Base-by-base conservation (phyloP, 1,139 yeast genomes). In the Magnusiomyces ingens region DNA sequence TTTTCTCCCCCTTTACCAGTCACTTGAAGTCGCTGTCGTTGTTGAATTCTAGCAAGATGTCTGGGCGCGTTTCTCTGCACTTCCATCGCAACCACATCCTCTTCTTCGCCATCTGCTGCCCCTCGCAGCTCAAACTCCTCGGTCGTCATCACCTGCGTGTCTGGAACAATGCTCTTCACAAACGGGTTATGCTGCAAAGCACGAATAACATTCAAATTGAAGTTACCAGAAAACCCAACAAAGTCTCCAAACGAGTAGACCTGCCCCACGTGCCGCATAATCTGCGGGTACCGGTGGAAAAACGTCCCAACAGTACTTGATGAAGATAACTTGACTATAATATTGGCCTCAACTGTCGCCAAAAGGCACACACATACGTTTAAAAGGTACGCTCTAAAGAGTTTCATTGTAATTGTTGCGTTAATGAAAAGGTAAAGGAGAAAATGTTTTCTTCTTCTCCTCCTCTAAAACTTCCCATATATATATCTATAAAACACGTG, bases 1-100 rank as follows among this genome's bases (percentile, higher is more conserved):
- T 37, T 12, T 37, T 37, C 41, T n/a, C n/a, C 41, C 41, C 18
- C 21, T 32, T 11, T 54, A 43, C 56, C 52, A 2, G 74, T 73
- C 50, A 52, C 41, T 32, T 37, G 58, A 37, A 81, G 64, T 53
- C 65, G 70, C n/a, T 70, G 68, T 45, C 79, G 70, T 57, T 82
- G 78, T 2, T 90, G 83, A 3, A 84, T 63, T 42, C 91, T 68
- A 0, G 85, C 86, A 55, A 86, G 71, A 64, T 86, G 95, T 49
- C 89, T 70, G 0, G 95, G 93, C 0, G 91, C 85, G 51, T 74
- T 71, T 12, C 64, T 62, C 58, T 81, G 85, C 1, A 68, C 68
- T 18, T 63, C 66, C 29, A 56, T 8, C 26, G 32, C 22, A 36
- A 43, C 26, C 35, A 55, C 52, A 26, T 52, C 51, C n/a, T 57